Conservation (phyloP, 768 basidiomycete species). For the Suillus cothurnatus region DNA sequence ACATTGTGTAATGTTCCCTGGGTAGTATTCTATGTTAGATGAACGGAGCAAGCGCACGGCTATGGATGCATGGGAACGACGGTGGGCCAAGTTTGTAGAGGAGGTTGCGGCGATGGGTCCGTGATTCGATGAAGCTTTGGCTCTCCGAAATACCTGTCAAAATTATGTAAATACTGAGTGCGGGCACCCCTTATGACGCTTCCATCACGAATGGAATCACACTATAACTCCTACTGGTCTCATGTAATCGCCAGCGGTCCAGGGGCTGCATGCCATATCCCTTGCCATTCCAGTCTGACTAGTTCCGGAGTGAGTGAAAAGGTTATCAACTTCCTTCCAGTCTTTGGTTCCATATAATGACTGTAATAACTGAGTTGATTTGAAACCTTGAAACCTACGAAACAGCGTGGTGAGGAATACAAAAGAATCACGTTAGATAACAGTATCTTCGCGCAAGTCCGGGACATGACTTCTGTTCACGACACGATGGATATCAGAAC, state of each 20-base stretch:
- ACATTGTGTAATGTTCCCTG: constrained; percentile 11
- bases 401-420: no score
- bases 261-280: no score
- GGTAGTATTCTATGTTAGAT: constrained; percentile 53
- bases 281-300: no score
- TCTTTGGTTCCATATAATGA: no score
- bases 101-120: constrained; percentile 27
- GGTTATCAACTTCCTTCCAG: no score
- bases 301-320: no score
- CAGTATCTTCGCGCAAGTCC: no score
- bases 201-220: background rate
- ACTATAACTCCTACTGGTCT: background rate
- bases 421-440: no score
- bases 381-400: no score
- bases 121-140: constrained; percentile 16
- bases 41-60: constrained; percentile 46
- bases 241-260: background rate
- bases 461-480: no score
- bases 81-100: constrained; percentile 49
- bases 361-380: no score
- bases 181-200: background rate
- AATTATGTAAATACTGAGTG: background rate
- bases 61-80: constrained; percentile 43
- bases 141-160: background rate
- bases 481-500: no score